Evolutionary conservation across 2,329 filamentous ascomycete genomes (phyloP), one percentile per base, ranked within the genome.

Genomic region (Fusarium nematophilum): DNA sequence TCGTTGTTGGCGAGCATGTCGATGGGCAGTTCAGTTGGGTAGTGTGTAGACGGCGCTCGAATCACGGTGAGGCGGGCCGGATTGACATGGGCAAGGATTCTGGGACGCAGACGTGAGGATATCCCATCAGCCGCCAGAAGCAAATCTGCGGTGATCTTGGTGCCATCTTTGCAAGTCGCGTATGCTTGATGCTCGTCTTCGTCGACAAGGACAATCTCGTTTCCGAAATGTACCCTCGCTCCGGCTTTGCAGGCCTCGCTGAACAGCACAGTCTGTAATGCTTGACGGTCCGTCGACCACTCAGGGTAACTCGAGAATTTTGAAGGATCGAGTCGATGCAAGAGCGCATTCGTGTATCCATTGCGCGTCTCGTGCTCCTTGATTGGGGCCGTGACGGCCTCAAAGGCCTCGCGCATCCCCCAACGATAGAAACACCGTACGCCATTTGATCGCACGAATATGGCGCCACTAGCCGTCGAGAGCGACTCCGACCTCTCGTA

Each of bases 21-120:
- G 2, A 29, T 26, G 3, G 46, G 17, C 1, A 39, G 33, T 2
- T 54, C 52, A 6, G 52, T 54, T 14, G 52, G 52, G 15, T 54
- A 54, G 17, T 54, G 52, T 3, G 46, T 51, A 4, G 52, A 54
- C 5, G 52, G 52, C 7, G 52, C 45, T 4, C 52, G 37, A 1
- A 54, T 51, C 3, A 54, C 52, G 1, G 26, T 6, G 9, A 51
- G 38, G 4, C 52, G 46, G 5, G 26, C 33, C 3, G 26, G 26
- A 7, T 54, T 30, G 3, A 38, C 14, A 33, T 51, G 21, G 6
- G 14, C 3, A 33, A 54, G 46, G 3, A 54, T 10, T 5, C 51
- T 30, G 6, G 52, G 17, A 1, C 52, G 13, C n/a, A 54, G 18
- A 21, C 46, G 30, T 6, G 46, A 54, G 5, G 46, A 51, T 33